Conservation (phyloP, 2,329 filamentous ascomycete species). For the Waltergamsia citrina region DNA sequence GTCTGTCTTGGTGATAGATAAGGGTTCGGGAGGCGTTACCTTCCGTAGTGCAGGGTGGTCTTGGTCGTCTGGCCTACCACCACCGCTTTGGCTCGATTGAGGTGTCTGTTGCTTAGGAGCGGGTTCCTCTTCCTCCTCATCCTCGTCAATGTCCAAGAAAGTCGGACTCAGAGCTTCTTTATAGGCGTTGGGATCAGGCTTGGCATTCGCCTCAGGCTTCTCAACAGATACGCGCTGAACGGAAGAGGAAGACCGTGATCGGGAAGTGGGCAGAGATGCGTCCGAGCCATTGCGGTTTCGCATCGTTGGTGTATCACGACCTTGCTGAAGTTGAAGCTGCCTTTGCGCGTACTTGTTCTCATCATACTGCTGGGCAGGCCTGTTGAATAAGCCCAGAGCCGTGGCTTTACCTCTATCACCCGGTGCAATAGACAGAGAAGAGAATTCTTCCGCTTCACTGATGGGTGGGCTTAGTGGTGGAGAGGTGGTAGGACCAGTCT, state of each 20-base stretch:
- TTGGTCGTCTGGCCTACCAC: slow-evolving; percentile 39
- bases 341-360: slow-evolving; percentile 78
- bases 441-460: slow-evolving; percentile 62
- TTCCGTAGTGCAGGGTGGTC: slow-evolving; percentile 46
- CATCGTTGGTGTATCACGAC: slow-evolving; percentile 51
- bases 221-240: slow-evolving; percentile 25
- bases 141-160: slow-evolving; percentile 36
- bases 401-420: slow-evolving; percentile 77
- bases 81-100: slow-evolving; percentile 31
- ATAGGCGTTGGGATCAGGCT: slow-evolving; percentile 17
- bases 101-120: slow-evolving; percentile 14
- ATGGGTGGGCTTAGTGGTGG: slow-evolving; percentile 44
- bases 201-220: slow-evolving; percentile 16
- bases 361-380: slow-evolving; percentile 68
- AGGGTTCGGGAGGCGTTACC: slow-evolving; percentile 31
- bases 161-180: slow-evolving; percentile 24
- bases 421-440: slow-evolving; percentile 57
- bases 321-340: slow-evolving; percentile 71
- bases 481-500: slow-evolving; percentile 18
- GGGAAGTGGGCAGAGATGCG: slow-evolving; percentile 24
- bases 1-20: slow-evolving; percentile 21
- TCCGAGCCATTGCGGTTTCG: slow-evolving; percentile 35
- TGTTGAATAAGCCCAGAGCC: slow-evolving; percentile 53
- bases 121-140: slow-evolving; percentile 12
- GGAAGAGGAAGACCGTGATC: slow-evolving; percentile 39